Evolutionary conservation across 2,329 filamentous ascomycete genomes (phyloP).

Genomic region (Sodiomyces alkalinus): DNA sequence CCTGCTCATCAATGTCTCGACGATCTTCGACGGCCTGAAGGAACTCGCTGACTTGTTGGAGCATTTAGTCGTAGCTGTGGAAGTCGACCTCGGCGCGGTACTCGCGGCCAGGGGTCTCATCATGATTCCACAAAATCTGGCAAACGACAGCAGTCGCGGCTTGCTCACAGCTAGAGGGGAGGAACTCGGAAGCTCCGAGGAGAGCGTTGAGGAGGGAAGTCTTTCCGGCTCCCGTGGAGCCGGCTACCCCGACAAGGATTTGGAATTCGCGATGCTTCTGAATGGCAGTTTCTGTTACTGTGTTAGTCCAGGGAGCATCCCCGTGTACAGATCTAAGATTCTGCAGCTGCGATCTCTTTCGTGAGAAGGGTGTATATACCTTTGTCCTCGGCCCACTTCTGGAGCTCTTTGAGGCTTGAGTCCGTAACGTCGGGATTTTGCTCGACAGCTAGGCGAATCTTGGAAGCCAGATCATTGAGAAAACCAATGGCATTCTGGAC

Average conservation of each 20-base stretch:
- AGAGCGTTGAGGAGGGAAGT: constrained; percentile 11
- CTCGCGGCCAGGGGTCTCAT: constrained; percentile 3
- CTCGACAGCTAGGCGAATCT: neutral
- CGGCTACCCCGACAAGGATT: constrained; percentile 11
- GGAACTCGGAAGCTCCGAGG: constrained; percentile 8
- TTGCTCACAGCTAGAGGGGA: constrained; percentile 15
- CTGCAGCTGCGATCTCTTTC: neutral
- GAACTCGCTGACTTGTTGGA: constrained; percentile 6
- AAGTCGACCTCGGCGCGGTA: constrained; percentile 12
- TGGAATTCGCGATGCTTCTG: constrained; percentile 4
- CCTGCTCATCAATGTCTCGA: neutral
- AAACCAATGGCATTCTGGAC: neutral
- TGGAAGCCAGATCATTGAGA: neutral
- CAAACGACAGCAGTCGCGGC: constrained; percentile 14
- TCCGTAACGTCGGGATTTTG: neutral
- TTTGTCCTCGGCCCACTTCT: neutral
- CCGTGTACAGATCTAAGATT: neutral
- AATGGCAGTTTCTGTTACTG: neutral
- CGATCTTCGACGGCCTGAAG: constrained; percentile 6
- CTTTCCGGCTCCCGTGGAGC: constrained; percentile 13
- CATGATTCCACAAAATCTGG: constrained; percentile 13
- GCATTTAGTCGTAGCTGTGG: constrained; percentile 4
- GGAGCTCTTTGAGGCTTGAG: neutral
- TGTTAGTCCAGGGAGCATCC: no score
- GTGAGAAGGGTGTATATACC: neutral